A percentile compares a stretch with the other conserved stretches of the same genome.
phyloP scores from a whole-genome alignment of 2,329 filamentous ascomycete genomes.

The Botryotinia convoluta region DNA sequence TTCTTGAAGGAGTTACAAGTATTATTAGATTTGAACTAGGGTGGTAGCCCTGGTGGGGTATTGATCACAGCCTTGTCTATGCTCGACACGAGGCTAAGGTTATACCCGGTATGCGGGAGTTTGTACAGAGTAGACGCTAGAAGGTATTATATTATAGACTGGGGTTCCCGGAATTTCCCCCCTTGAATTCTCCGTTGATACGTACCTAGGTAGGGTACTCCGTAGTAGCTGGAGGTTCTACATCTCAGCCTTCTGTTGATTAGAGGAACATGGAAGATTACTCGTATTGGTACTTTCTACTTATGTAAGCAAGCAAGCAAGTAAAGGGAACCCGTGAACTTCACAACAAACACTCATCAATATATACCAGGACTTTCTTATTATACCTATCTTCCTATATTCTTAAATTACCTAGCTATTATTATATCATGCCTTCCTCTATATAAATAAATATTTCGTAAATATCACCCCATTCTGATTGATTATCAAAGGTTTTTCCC shows the following conservation, averaged over 20 bases:
- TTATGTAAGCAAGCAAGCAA: background rate
- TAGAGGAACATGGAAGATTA: too few relatives aligned
- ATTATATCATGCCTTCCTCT: background rate
- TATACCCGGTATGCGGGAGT: background rate
- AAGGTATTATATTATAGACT: background rate
- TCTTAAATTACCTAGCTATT: background rate
- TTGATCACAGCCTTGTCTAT: background rate
- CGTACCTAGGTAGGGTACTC: too few relatives aligned
- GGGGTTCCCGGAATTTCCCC: background rate
- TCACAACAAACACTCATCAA: background rate
- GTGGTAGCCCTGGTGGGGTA: background rate
- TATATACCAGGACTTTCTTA: background rate
- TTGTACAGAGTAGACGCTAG: background rate
- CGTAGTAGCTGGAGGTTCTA: background rate
- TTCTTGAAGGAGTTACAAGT: background rate
- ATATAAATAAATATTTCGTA: background rate
- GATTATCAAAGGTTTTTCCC: background rate
- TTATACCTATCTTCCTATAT: background rate
- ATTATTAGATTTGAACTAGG: background rate
- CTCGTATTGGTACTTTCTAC: too few relatives aligned
- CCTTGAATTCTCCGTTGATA: background rate
- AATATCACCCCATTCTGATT: conserved; percentile 9
- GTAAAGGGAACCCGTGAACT: background rate
- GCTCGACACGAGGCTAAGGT: conserved; percentile 3
- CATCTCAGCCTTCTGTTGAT: background rate